Percentiles rank a stretch among this genome's conserved stretches.
Evolutionary conservation across 2,329 filamentous ascomycete genomes (phyloP).

Genomic region (Dryadomyces quercivorus): DNA sequence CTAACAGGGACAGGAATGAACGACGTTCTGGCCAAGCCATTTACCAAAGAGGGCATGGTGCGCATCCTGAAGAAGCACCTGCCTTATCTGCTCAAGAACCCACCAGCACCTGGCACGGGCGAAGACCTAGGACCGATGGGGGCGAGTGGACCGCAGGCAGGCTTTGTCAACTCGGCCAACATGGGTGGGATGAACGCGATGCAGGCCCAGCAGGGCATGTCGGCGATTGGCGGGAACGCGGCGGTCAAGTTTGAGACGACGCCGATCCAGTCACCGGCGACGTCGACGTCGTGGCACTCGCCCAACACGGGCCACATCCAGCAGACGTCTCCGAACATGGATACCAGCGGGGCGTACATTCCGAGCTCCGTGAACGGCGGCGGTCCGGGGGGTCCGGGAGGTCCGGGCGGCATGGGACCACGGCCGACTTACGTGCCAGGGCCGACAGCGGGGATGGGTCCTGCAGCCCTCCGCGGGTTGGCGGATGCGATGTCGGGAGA

Average conservation of each 20-base stretch:
- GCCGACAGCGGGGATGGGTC: conserved; percentile 17
- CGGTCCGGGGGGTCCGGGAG: conserved; percentile 1
- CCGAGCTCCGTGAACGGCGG: conserved; percentile 30
- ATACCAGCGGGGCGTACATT: conserved; percentile 31
- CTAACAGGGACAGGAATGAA: conserved; percentile 58
- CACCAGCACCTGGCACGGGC: conserved; percentile 25
- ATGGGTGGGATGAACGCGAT: conserved; percentile 19
- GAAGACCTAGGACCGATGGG: conserved; percentile 23
- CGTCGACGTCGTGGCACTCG: conserved; percentile 36
- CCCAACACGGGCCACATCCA: conserved; percentile 32
- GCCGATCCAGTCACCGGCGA: conserved; percentile 41
- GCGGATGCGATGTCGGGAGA: conserved; percentile 22
- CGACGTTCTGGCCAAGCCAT: conserved; percentile 91
- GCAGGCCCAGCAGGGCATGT: conserved; percentile 3
- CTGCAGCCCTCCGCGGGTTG: conserved; percentile 20
- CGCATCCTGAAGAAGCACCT: conserved; percentile 83
- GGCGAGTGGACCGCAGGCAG: not conserved
- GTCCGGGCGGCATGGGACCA: conserved; percentile 14
- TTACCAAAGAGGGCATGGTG: conserved; percentile 77
- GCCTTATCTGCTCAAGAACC: conserved; percentile 65
- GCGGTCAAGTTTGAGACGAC: conserved; percentile 41
- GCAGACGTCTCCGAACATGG: conserved; percentile 35
- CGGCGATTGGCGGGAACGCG: conserved; percentile 16
- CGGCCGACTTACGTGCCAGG: conserved; percentile 11
- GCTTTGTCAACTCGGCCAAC: conserved; percentile 18